A percentile compares a stretch with the other conserved stretches of the same genome.
phyloP scores from a whole-genome alignment of 2,329 filamentous ascomycete species.

The Exophiala dermatitidis region DNA sequence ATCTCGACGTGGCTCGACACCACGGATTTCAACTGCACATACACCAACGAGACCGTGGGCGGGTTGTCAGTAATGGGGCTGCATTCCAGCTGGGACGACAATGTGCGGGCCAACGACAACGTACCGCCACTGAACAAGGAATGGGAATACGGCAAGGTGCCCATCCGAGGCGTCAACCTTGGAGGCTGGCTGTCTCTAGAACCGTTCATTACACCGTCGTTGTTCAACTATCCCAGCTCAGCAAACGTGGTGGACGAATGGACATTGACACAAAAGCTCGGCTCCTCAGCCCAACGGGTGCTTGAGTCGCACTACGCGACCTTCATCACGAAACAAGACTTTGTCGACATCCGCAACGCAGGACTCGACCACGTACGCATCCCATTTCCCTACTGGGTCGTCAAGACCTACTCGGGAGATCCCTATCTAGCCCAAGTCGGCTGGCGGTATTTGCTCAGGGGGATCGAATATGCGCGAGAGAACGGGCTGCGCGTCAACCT shows the following conservation, averaged over 20 bases:
- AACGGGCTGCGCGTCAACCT: slow-evolving; percentile 88
- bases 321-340: slow-evolving; percentile 79
- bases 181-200: slow-evolving; percentile 93
- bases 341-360: slow-evolving; percentile 74
- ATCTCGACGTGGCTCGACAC: slow-evolving; percentile 91
- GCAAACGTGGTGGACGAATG: slow-evolving; percentile 79
- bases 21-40: slow-evolving; percentile 86
- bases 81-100: slow-evolving; percentile 78
- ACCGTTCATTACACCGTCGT: slow-evolving; percentile 88
- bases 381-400: slow-evolving; percentile 90
- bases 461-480: slow-evolving; percentile 87
- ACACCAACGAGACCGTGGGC: slow-evolving; percentile 76
- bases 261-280: slow-evolving; percentile 66
- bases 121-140: slow-evolving; percentile 68
- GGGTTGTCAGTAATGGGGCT: slow-evolving; percentile 88
- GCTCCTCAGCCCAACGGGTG: slow-evolving; percentile 53
- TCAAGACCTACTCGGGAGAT: slow-evolving; percentile 74
- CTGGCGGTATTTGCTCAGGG: slow-evolving; percentile 88
- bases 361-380: slow-evolving; percentile 97
- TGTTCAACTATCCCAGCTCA: slow-evolving; percentile 62
- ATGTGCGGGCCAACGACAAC: slow-evolving; percentile 64
- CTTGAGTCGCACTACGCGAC: slow-evolving; percentile 83
- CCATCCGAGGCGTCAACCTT: slow-evolving; percentile 83
- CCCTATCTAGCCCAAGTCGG: slow-evolving; percentile 80
- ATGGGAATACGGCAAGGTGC: slow-evolving; percentile 72